Base-by-base conservation (phyloP, 2,329 filamentous ascomycete species). In the Epichloe scottii region DNA sequence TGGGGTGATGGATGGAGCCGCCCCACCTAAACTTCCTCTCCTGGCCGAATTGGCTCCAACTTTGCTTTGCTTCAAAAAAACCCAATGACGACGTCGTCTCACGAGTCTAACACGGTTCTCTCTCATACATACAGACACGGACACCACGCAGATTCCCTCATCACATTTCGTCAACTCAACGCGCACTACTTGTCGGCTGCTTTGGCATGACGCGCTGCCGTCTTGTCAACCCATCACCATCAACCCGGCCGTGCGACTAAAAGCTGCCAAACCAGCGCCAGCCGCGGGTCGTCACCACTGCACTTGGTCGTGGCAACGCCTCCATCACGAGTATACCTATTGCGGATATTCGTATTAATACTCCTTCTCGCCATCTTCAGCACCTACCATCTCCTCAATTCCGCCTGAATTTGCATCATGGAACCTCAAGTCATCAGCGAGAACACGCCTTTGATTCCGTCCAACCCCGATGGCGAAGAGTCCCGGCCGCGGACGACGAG, bases 401-500 rank as follows among this genome's bases (percentile, higher is more conserved):
- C 23, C 11, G 45, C 35, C 10, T 15, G 15, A 23, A 21, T 11
- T 17, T 37, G 6, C 37, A 37, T n/a, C 38, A 62, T 62, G 62
- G 62, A 63, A 48, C 56, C 59, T 52, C 61, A 59, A 48, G 50
- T 52, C 26, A 52, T 57, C 12, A 57, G 56, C 58, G 68, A 70
- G 58, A 61, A 61, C 49, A 65, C 67, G 45, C 68, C 68, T 49
- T 58, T 70, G 7, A 60, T 70, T 6, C 57, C 58, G 33, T 21
- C 47, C 12, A 30, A 41, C 12, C 47, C 43, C 7, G n/a, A 44
- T 19, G 61, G 61, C n/a, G 52, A 62, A 41, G 61, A 65, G 38
- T 49, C 54, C 40, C 71, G 72, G 17, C 66, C 71, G 11, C 74
- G 71, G 54, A 70, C 74, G 15, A 60, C 72, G 48, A 79, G 85